Conservation (phyloP, 2,329 filamentous ascomycete species). For the Pseudopyricularia javanii region DNA sequence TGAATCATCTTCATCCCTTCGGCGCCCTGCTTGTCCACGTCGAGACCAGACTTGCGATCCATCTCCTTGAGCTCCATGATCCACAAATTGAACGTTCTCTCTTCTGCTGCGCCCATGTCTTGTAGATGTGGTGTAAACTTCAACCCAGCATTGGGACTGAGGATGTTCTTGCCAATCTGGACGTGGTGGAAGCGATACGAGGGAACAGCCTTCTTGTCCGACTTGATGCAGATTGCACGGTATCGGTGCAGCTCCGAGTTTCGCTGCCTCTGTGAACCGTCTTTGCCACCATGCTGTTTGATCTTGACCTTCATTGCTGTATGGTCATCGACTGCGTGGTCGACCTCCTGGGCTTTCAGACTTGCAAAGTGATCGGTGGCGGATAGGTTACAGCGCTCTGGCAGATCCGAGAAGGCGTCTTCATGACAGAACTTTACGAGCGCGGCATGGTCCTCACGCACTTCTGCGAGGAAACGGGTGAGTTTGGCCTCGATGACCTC, state of each 20-base stretch:
- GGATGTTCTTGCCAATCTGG: constrained; percentile 45
- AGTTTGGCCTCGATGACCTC: constrained; percentile 24
- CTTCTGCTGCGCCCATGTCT: constrained; percentile 36
- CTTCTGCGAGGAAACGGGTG: constrained; percentile 24
- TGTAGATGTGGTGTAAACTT: constrained; percentile 48
- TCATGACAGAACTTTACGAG: constrained; percentile 32
- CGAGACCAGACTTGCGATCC: constrained; percentile 45
- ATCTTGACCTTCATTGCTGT: constrained; percentile 35
- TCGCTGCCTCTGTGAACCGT: constrained; percentile 5
- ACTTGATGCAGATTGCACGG: constrained; percentile 31
- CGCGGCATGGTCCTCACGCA: constrained; percentile 31
- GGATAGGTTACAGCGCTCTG: constrained; percentile 22
- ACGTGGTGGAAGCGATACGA: constrained; percentile 47
- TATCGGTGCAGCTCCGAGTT: constrained; percentile 29
- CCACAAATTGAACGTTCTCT: constrained; percentile 45
- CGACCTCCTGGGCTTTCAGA: constrained; percentile 22
- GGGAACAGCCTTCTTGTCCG: constrained; percentile 40
- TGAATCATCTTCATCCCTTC: constrained; percentile 17
- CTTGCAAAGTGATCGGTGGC: constrained; percentile 35
- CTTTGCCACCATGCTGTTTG: constrained; percentile 34
- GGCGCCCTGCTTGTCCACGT: constrained; percentile 21
- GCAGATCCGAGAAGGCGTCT: constrained; percentile 25
- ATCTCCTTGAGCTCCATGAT: constrained; percentile 44
- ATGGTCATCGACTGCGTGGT: constrained; percentile 14
- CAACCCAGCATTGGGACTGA: constrained; percentile 47